phyloP scores from a whole-genome alignment of 139 green algal species.

The Tetraselmis striata region DNA sequence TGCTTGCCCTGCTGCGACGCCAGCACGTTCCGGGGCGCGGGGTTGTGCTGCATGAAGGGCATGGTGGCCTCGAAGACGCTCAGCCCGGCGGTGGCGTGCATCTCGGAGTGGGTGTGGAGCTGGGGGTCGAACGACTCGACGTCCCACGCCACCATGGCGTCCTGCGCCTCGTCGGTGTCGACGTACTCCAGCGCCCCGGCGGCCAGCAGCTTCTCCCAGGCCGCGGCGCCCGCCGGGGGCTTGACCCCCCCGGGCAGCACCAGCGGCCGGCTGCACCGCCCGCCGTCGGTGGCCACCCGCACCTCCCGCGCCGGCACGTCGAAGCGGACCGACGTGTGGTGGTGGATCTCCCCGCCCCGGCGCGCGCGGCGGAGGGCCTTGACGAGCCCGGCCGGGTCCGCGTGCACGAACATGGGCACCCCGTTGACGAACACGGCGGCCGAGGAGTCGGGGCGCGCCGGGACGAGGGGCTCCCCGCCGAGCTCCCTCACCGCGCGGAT shows the following conservation, averaged over 20 bases:
- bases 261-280: conserved; percentile 18
- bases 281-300: conserved; percentile 5
- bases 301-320: background rate
- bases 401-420: too few species aligned
- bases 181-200: conserved; percentile 53
- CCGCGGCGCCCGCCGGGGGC: too few species aligned
- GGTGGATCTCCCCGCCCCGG: too few species aligned
- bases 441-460: too few species aligned
- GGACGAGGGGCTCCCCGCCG: too few species aligned
- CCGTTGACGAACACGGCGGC: too few species aligned
- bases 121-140: too few species aligned
- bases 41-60: conserved; percentile 57
- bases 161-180: conserved; percentile 50
- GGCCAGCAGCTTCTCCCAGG: too few species aligned
- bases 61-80: conserved; percentile 48
- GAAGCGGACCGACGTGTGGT: background rate
- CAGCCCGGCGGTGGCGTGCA: conserved; percentile 52
- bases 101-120: conserved; percentile 60
- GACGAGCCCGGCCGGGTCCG: too few species aligned
- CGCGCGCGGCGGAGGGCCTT: too few species aligned
- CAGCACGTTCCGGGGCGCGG: conserved; percentile 47
- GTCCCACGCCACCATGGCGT: conserved; percentile 38
- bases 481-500: too few species aligned
- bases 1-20: conserved; percentile 35
- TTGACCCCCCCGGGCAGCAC: conserved; percentile 37